Conservation (phyloP, 306 rosid genomes). For the Dicorynia guianensis region DNA sequence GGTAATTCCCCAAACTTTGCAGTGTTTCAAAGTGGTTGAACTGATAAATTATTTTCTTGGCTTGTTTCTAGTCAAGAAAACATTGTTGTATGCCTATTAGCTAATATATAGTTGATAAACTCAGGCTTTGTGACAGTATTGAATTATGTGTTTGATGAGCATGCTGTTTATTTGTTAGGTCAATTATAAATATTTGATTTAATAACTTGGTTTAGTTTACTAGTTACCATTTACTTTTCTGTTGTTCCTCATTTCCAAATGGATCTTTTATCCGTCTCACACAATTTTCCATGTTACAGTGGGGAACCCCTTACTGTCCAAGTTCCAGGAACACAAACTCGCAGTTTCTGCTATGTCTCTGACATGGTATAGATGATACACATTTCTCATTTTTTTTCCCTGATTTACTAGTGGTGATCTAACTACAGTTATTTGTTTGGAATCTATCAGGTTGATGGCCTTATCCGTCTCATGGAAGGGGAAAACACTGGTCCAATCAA, state of each 20-base stretch:
- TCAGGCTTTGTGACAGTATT: background rate
- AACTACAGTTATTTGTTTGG: background rate
- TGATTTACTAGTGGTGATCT: background rate
- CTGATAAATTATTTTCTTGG: background rate
- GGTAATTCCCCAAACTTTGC: constrained; percentile 48
- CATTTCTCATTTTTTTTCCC: background rate
- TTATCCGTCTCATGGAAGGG: constrained; percentile 66
- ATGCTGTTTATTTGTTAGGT: background rate
- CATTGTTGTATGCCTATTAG: background rate
- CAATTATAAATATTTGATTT: background rate
- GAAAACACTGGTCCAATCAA: constrained; percentile 66
- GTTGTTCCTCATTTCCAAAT: background rate
- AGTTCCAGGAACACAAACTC: constrained; percentile 66
- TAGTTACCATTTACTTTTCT: background rate
- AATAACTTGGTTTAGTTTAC: background rate
- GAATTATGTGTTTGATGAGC: background rate
- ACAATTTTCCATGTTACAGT: constrained; percentile 42
- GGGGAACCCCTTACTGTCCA: constrained; percentile 65
- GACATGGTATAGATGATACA: constrained; percentile 54
- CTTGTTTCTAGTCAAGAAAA: background rate
- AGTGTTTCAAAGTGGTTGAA: background rate
- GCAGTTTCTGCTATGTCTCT: constrained; percentile 67
- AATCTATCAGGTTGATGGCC: constrained; percentile 61
- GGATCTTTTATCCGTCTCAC: background rate
- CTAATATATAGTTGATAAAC: background rate